Base-by-base conservation (phyloP, 2,329 filamentous ascomycete species). In the Fusarium odoratissimum region DNA sequence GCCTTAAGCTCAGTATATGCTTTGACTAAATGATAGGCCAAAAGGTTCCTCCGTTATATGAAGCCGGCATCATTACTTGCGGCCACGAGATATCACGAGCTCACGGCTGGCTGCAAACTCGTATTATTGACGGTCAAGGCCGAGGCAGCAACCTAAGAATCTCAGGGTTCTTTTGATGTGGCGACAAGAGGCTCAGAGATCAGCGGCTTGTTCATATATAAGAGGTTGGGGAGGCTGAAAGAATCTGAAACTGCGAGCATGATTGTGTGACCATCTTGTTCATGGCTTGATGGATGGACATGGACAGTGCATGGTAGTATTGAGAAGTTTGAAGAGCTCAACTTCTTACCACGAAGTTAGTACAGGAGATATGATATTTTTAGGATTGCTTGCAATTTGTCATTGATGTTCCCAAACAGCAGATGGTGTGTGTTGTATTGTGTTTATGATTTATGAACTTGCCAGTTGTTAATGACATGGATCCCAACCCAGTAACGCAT, bases 201-300 rank as follows among this genome's bases (percentile, higher is more conserved):
- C 28, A 38, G n/a, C 25, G 33, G 42, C 31, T 30, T 46, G 30
- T 30, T 37, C 41, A 38, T 48, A 67, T 52, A 33, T 33, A 58
- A 52, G 58, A 71, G 70, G 71, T 35, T 60, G 71, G 62, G 42
- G 63, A 64, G 69, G 66, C 41, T 64, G 54, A 42, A 58, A 25
- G 21, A 42, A 28, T 52, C 41, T 51, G 48, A 59, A 67, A 48
- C 48, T 46, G 16, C 48, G 35, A 41, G 28, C 40, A 48, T 41
- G 40, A 46, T 45, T 56, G 52, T 51, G 52, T 51, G 37, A 49
- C 45, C 28, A 52, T 49, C n/a, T 40, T 51, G 45, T 40, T 46
- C 48, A n/a, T 30, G 40, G 17, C 17, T 23, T 35, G 37, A 30
- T 23, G 11, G 30, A 41, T 58, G 56, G 41, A 33, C 33, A 44